These are phyloP conservation scores for Thermoascus crustaceus DNA, from an alignment of 2,329 filamentous ascomycete species.

Conservation along the genomic window DNA sequence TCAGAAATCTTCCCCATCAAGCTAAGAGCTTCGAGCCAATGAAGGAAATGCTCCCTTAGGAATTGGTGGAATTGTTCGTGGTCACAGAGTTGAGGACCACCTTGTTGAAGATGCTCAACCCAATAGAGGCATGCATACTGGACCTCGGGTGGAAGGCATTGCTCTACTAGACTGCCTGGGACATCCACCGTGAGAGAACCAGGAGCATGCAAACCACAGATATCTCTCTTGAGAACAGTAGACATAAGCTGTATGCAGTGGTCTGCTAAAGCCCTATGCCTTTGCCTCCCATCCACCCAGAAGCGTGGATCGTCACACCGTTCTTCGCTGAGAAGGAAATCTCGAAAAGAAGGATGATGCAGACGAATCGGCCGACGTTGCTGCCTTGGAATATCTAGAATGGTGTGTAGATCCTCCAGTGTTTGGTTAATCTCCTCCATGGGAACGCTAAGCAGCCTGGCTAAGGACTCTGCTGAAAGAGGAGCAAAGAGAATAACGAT, in stretches of 20 bases:
- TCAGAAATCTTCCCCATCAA: not conserved
- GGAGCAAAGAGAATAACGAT: conserved; percentile 2
- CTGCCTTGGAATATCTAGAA: conserved; percentile 10
- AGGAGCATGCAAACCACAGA: conserved; percentile 19
- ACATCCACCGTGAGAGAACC: conserved; percentile 6
- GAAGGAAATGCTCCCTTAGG: conserved; percentile 1
- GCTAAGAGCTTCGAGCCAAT: conserved; percentile 2
- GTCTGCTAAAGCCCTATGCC: conserved; percentile 18
- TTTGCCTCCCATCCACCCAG: conserved; percentile 20
- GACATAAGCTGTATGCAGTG: conserved; percentile 26
- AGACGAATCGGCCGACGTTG: conserved; percentile 7
- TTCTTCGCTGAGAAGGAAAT: conserved; percentile 17
- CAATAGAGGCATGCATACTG: conserved; percentile 31
- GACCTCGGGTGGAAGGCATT: conserved; percentile 17
- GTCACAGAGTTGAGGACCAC: no score
- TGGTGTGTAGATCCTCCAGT: conserved; percentile 6
- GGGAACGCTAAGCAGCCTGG: not conserved
- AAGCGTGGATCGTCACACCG: conserved; percentile 16
- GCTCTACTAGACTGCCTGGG: no score
- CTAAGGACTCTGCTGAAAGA: conserved; percentile 1
- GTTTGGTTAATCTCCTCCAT: not conserved
- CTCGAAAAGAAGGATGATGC: conserved; percentile 19
- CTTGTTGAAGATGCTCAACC: conserved; percentile 17
- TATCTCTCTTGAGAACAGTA: conserved; percentile 20
- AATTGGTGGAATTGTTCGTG: no score